Evolutionary conservation across 805 yeast genomes (phyloP).

Genomic region (Candida glaebosa): DNA sequence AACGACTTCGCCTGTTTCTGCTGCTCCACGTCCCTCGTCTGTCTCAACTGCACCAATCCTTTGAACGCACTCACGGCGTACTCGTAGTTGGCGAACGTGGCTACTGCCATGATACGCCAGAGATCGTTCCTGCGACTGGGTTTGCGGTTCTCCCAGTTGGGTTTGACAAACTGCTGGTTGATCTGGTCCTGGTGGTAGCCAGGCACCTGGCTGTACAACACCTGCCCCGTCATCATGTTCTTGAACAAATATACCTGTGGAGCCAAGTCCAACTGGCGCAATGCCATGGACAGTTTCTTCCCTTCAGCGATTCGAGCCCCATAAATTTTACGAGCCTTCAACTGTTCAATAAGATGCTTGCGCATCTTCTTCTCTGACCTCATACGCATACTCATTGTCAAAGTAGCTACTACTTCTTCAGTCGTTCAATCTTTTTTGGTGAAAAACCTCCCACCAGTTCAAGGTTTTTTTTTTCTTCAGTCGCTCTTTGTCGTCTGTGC

Average conservation of each 20-base stretch:
- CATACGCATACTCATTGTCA: constrained; percentile 27
- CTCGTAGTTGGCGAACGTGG: constrained; percentile 57
- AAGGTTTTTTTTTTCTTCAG: neutral
- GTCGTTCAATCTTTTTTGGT: too few species aligned
- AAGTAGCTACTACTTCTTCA: too few species aligned
- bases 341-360: constrained; percentile 43
- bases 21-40: constrained; percentile 63
- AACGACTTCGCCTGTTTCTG: constrained; percentile 58
- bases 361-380: constrained; percentile 47
- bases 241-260: constrained; percentile 84
- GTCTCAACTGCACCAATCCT: constrained; percentile 69
- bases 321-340: constrained; percentile 38
- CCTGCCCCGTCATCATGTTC: constrained; percentile 87
- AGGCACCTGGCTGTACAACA: constrained; percentile 82
- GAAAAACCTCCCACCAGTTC: too few species aligned
- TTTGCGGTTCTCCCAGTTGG: constrained; percentile 84
- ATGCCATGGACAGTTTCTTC: constrained; percentile 29
- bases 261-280: constrained; percentile 54
- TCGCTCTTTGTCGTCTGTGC: too few species aligned
- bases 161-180: constrained; percentile 68
- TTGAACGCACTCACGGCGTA: constrained; percentile 70
- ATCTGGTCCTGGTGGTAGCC: constrained; percentile 57
- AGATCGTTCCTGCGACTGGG: constrained; percentile 81
- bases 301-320: constrained; percentile 44
- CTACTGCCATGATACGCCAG: constrained; percentile 90